Percentiles rank a stretch among this genome's conserved stretches.
These are phyloP conservation scores for Ascochyta clinopodiicola DNA, from an alignment of 2,329 filamentous ascomycete species.

Conservation along the genomic window DNA sequence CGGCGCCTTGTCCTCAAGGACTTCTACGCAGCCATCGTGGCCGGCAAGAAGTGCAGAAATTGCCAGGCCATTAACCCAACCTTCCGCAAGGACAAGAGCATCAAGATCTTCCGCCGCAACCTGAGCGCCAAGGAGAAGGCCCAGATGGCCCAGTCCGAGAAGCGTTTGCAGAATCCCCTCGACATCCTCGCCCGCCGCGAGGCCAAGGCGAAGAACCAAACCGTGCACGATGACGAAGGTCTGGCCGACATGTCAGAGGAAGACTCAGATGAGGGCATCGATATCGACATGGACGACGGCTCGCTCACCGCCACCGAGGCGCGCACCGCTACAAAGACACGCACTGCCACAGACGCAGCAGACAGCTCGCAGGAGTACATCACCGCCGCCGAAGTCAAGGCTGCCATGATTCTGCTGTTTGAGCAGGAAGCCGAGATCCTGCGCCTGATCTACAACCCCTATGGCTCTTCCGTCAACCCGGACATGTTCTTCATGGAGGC, in stretches of 20 bases:
- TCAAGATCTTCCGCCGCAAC: conserved; percentile 91
- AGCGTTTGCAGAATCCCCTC: conserved; percentile 75
- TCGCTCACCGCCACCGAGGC: conserved; percentile 60
- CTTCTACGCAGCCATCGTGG: conserved; percentile 77
- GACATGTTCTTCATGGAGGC: conserved; percentile 95
- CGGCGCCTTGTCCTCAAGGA: conserved; percentile 79
- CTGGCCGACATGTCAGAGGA: conserved; percentile 69
- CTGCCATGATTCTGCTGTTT: conserved; percentile 79
- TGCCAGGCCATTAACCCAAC: conserved; percentile 65
- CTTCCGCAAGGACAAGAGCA: conserved; percentile 87
- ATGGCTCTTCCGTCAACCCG: conserved; percentile 68
- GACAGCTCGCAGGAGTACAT: conserved; percentile 72
- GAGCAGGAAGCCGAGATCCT: conserved; percentile 86
- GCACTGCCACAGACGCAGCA: conserved; percentile 42
- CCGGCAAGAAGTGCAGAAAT: conserved; percentile 71
- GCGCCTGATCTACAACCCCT: conserved; percentile 82
- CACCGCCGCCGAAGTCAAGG: conserved; percentile 81
- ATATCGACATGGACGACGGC: conserved; percentile 53
- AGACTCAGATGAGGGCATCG: conserved; percentile 42
- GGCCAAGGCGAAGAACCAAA: conserved; percentile 52
- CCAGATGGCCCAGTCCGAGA: conserved; percentile 74
- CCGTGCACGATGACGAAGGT: conserved; percentile 68
- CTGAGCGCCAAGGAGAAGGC: conserved; percentile 76
- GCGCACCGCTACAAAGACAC: conserved; percentile 49
- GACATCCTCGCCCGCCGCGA: conserved; percentile 61